These are phyloP conservation scores for Cryptosporidium bovis DNA, from an alignment of 169 alveolate genomes.

Conservation along the genomic window DNA sequence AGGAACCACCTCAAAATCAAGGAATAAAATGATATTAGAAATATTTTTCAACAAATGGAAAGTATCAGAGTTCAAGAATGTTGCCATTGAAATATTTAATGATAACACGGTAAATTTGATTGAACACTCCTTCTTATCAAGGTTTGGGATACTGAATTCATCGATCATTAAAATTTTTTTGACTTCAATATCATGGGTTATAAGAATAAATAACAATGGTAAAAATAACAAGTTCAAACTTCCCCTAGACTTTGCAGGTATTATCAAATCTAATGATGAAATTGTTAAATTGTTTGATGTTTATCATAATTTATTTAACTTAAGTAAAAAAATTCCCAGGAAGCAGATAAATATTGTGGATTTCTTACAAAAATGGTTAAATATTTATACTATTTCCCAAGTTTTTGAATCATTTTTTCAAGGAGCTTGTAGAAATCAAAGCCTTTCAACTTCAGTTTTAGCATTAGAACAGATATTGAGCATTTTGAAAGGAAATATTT, in stretches of 20 bases:
- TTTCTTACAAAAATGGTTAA: background rate
- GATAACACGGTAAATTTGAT: background rate
- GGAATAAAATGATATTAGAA: slow-evolving; percentile 51
- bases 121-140: slow-evolving; percentile 12
- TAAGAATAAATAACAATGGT: background rate
- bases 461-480: slow-evolving; percentile 25
- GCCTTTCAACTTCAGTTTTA: slow-evolving; percentile 3
- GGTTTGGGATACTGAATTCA: slow-evolving; percentile 8
- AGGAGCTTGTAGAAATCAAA: background rate
- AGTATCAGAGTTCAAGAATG: background rate
- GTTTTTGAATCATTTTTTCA: slow-evolving; percentile 3
- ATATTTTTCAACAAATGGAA: slow-evolving; percentile 55
- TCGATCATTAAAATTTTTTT: slow-evolving; percentile 10
- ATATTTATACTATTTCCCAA: slow-evolving; percentile 14
- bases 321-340: slow-evolving; percentile 3
- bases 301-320: background rate
- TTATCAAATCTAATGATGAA: background rate
- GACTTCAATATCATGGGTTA: slow-evolving; percentile 15
- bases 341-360: background rate
- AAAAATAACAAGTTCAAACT: background rate
- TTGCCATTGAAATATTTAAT: background rate
- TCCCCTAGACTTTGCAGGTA: background rate
- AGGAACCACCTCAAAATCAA: background rate
- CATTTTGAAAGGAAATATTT: slow-evolving; percentile 8
- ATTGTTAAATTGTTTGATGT: slow-evolving; percentile 4